Evolutionary conservation across 1,139 yeast species (phyloP), one percentile per base, ranked within the genome.

Genomic region (Suhomyces bokatorum): DNA sequence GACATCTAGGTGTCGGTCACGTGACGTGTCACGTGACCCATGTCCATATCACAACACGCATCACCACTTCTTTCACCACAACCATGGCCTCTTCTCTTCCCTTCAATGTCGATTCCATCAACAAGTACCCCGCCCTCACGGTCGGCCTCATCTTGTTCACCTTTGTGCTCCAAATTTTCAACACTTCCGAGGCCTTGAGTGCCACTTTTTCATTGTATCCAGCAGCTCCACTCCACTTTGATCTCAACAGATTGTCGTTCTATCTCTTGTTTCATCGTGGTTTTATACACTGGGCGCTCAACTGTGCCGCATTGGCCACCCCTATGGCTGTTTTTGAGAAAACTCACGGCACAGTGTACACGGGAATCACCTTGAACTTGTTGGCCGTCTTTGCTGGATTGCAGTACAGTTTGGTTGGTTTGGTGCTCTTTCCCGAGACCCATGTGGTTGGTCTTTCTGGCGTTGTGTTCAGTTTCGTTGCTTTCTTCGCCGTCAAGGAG

Each of bases 281-380:
- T 17, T 51, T 81, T 20, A 49, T 83, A 44, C 97, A 89, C 63
- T 69, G 91, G 66, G 45, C 79, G 3, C 64, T 87, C 56, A 88
- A 88, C 60, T 52, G 80, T n/a, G 50, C 81, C 36, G 78, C 85
- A 0, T 61, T 89, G 37, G 66, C 74, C 42, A 67, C 81, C 0
- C 89, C 91, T 6, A 67, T 90, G 59, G 69, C 87, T 27, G 72
- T 77, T 43, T 90, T 84, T 64, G 98, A 91, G 67, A 70, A 74
- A 43, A 64, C 69, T 26, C 86, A 89, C 56, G 98, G 98, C 9
- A 90, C 98, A 0, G 84, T 91, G 1, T 81, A 87, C 60, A 87
- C 97, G 2, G 97, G 96, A 1, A 74, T 91, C 42, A 84, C 90
- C 16, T 70, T 91, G 47, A 88, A 89, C 62, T 70, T 87, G 24